Conservation (phyloP, 352 stramenopile genomes). For the Phytophthora lateralis region DNA sequence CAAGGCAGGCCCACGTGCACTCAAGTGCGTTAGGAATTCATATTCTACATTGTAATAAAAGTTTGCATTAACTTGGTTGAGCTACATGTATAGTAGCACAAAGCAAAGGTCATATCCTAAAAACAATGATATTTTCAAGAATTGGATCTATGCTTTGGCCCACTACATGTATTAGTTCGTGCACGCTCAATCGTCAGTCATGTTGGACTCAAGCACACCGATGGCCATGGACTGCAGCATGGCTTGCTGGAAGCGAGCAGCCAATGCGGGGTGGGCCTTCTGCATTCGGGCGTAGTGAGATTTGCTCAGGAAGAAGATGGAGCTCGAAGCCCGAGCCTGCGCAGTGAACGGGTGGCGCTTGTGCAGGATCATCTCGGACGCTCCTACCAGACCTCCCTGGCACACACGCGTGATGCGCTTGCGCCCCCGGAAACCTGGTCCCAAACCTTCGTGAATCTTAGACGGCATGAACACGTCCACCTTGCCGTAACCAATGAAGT, state of each 20-base stretch:
- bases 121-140: slow-evolving; percentile 9
- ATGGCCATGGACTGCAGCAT: slow-evolving; percentile 88
- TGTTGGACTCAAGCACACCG: slow-evolving; percentile 84
- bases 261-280: slow-evolving; percentile 61
- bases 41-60: slow-evolving; percentile 48
- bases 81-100: no score
- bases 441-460: slow-evolving; percentile 79
- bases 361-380: slow-evolving; percentile 82
- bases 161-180: slow-evolving; percentile 2
- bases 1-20: slow-evolving; percentile 15
- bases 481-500: slow-evolving; percentile 87
- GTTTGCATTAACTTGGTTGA: slow-evolving; percentile 14
- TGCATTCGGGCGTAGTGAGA: slow-evolving; percentile 76
- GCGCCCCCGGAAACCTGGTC: slow-evolving; percentile 73
- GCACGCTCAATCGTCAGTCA: slow-evolving; percentile 67
- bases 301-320: slow-evolving; percentile 86
- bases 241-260: slow-evolving; percentile 80
- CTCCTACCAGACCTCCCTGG: slow-evolving; percentile 78
- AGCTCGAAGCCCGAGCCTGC: slow-evolving; percentile 64
- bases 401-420: slow-evolving; percentile 86
- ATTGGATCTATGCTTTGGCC: slow-evolving; percentile 6
- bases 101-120: no score
- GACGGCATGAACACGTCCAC: slow-evolving; percentile 87
- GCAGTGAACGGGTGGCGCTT: slow-evolving; percentile 84
- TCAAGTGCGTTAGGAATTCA: slow-evolving; percentile 34